phyloP scores from a whole-genome alignment of 1,284 basidiomycete species.

The Coriolopsis trogii region DNA sequence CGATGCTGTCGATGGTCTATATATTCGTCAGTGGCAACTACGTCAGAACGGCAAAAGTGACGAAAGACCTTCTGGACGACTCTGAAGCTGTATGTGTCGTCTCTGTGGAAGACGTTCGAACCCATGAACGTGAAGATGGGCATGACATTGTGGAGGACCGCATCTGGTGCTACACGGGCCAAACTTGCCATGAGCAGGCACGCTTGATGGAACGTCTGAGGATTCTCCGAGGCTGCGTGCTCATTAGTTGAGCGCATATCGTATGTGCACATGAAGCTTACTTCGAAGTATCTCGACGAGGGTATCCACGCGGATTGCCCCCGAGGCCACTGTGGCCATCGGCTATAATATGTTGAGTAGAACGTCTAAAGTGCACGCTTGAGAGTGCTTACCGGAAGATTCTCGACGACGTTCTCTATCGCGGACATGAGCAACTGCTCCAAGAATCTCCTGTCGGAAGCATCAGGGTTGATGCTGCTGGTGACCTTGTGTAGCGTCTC shows the following conservation, averaged over 20 bases:
- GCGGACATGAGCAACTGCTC: conserved; percentile 87
- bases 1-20: conserved; percentile 90
- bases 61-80: conserved; percentile 85
- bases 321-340: conserved; percentile 39
- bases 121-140: conserved; percentile 99
- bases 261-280: too few species aligned
- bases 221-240: conserved; percentile 78
- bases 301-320: conserved; percentile 72
- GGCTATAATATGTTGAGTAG: conserved; percentile 26
- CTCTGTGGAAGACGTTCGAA: conserved; percentile 92
- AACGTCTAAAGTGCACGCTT: too few species aligned
- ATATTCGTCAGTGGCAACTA: background rate
- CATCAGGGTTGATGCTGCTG: conserved; percentile 49
- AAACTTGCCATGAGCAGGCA: conserved; percentile 88
- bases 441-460: conserved; percentile 76
- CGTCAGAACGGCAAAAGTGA: background rate
- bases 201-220: conserved; percentile 94
- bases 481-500: conserved; percentile 75
- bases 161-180: conserved; percentile 85
- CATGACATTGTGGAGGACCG: conserved; percentile 95
- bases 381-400: conserved; percentile 52
- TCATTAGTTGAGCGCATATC: conserved; percentile 14
- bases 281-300: conserved; percentile 87
- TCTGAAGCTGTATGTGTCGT: conserved; percentile 94
- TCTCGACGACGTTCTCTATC: conserved; percentile 69